Conservation (phyloP, 495 filamentous ascomycete genomes). For the Tirmania nivea region DNA sequence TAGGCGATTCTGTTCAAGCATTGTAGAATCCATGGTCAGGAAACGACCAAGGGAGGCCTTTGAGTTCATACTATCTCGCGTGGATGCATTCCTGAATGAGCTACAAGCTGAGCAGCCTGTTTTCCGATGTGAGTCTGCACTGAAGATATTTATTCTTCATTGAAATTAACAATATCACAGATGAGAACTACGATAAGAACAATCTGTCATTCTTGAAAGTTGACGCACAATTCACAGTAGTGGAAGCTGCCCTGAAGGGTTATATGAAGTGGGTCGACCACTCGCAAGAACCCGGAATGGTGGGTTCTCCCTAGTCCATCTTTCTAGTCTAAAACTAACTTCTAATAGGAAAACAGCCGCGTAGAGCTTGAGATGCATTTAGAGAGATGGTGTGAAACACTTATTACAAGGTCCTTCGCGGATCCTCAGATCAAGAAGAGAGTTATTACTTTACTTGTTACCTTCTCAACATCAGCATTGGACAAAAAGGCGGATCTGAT, state of each 20-base stretch:
- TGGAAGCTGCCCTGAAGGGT: conserved; percentile 79
- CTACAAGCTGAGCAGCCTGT: conserved; percentile 49
- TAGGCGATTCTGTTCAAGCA: conserved; percentile 60
- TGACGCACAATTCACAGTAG: conserved; percentile 73
- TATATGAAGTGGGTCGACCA: conserved; percentile 58
- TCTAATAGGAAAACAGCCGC: conserved; percentile 34
- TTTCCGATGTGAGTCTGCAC: conserved; percentile 39
- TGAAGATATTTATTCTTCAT: background rate
- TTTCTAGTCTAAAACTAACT: conserved; percentile 3
- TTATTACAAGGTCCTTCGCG: conserved; percentile 58
- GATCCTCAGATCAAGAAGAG: conserved; percentile 74
- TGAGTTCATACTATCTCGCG: conserved; percentile 56
- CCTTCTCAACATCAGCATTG: conserved; percentile 64
- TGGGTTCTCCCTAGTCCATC: conserved; percentile 8
- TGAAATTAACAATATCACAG: conserved; percentile 16
- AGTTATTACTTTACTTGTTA: conserved; percentile 62
- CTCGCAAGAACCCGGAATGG: conserved; percentile 33
- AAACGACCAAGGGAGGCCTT: conserved; percentile 66
- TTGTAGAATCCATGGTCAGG: conserved; percentile 66
- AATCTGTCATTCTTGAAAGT: conserved; percentile 55
- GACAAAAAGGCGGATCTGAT: conserved; percentile 58
- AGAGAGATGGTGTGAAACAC: conserved; percentile 56
- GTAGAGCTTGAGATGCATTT: conserved; percentile 41
- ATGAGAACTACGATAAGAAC: conserved; percentile 52
- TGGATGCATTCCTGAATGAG: conserved; percentile 48